phyloP scores from a whole-genome alignment of 2,329 filamentous ascomycete species.

The Sporothrix pallida region DNA sequence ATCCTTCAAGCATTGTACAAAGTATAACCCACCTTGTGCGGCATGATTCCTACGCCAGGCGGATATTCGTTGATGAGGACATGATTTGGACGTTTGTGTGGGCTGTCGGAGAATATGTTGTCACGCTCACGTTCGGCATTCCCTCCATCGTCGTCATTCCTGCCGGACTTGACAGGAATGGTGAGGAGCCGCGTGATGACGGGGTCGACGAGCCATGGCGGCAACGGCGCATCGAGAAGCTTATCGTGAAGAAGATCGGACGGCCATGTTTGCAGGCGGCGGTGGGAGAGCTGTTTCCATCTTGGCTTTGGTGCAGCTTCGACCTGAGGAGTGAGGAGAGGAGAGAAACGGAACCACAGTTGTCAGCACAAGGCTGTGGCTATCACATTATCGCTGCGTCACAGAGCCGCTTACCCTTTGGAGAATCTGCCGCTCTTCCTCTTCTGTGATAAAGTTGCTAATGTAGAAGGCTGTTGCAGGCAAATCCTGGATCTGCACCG shows the following conservation, averaged over 20 bases:
- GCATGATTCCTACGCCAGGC: constrained; percentile 91
- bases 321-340: constrained; percentile 48
- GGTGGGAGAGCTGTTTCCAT: constrained; percentile 88
- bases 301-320: constrained; percentile 70
- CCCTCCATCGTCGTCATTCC: constrained; percentile 33
- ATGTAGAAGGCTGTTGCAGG: constrained; percentile 81
- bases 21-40: constrained; percentile 67
- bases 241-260: constrained; percentile 79
- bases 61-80: constrained; percentile 92
- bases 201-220: constrained; percentile 74
- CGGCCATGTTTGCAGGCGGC: constrained; percentile 89
- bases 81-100: constrained; percentile 82
- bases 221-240: constrained; percentile 75
- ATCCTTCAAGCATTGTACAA: neutral
- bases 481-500: constrained; percentile 59
- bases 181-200: constrained; percentile 66
- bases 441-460: constrained; percentile 76
- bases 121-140: constrained; percentile 37
- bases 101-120: constrained; percentile 66
- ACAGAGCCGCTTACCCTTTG: constrained; percentile 62
- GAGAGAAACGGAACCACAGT: neutral
- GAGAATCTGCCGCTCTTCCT: constrained; percentile 75
- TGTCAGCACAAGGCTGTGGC: constrained; percentile 18
- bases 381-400: no score
- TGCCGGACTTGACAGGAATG: constrained; percentile 47